A percentile compares a stretch with the other conserved stretches of the same genome.
Evolutionary conservation across 495 filamentous ascomycete species (phyloP).

Genomic region (Aspergillus homomorphus): DNA sequence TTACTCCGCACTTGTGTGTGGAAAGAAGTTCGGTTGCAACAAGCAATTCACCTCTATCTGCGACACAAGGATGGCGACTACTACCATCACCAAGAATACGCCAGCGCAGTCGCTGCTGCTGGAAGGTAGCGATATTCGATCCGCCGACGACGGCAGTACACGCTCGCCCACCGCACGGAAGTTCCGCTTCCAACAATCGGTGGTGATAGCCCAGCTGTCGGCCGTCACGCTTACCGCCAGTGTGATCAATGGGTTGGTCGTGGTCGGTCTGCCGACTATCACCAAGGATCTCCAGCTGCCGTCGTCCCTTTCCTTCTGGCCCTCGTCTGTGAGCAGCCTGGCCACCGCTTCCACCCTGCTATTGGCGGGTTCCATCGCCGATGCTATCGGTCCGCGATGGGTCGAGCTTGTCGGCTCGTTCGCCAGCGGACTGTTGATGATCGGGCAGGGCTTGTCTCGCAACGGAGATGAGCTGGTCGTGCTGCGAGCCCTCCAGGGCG

Average conservation of each 20-base stretch:
- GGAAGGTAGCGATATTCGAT: neutral
- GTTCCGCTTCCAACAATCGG: constrained; percentile 10
- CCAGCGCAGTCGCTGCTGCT: neutral
- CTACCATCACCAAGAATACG: neutral
- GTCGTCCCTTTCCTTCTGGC: constrained; percentile 43
- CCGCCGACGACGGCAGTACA: neutral
- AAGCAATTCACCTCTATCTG: neutral
- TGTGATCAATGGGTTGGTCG: constrained; percentile 29
- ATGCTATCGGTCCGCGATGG: constrained; percentile 43
- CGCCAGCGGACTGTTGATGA: constrained; percentile 36
- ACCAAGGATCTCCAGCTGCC: constrained; percentile 40
- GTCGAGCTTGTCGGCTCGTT: constrained; percentile 44
- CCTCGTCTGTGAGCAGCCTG: constrained; percentile 31
- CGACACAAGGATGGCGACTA: neutral
- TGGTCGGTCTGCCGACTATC: constrained; percentile 50
- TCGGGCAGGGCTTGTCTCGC: constrained; percentile 41
- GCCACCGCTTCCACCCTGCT: constrained; percentile 46
- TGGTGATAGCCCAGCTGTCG: constrained; percentile 12
- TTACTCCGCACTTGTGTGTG: neutral
- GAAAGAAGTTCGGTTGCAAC: neutral
- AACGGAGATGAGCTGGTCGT: constrained; percentile 45
- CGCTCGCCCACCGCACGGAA: constrained; percentile 15
- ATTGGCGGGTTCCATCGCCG: constrained; percentile 47
- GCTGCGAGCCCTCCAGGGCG: constrained; percentile 47
- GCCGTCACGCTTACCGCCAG: constrained; percentile 16